Percentiles rank a stretch among this genome's conserved stretches.
phyloP scores from a whole-genome alignment of 179 eudicot species.

The Vitellaria paradoxa region DNA sequence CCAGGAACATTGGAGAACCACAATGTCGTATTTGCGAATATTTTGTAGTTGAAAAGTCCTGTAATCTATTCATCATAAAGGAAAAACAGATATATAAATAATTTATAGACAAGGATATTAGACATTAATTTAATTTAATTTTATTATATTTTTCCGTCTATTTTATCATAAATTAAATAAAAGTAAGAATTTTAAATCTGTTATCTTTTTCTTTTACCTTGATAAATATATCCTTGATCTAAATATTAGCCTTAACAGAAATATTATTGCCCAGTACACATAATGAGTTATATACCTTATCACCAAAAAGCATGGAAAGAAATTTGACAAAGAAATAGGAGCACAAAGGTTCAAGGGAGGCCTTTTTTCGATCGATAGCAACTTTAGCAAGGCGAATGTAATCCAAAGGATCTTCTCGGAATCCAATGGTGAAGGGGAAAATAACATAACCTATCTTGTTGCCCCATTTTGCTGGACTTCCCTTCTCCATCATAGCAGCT shows the following conservation, averaged over 20 bases:
- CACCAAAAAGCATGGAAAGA: constrained; percentile 35
- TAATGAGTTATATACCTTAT: constrained; percentile 19
- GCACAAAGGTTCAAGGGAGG: constrained; percentile 51
- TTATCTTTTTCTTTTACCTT: too few species aligned
- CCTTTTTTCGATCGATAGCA: constrained; percentile 51
- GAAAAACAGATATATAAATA: too few species aligned
- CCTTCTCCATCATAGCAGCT: constrained; percentile 59
- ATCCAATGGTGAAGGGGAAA: constrained; percentile 48
- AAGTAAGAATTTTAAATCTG: too few species aligned
- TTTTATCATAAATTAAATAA: too few species aligned
- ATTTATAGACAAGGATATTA: too few species aligned
- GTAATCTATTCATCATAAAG: too few species aligned
- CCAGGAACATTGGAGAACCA: constrained; percentile 51
- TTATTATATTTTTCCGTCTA: too few species aligned
- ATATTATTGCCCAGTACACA: too few species aligned
- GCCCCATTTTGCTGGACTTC: constrained; percentile 59
- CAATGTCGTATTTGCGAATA: constrained; percentile 39
- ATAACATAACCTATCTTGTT: constrained; percentile 52
- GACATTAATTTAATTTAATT: too few species aligned
- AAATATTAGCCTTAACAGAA: too few species aligned
- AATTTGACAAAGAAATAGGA: constrained; percentile 32
- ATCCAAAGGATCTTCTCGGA: constrained; percentile 60
- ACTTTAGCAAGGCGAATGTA: constrained; percentile 59
- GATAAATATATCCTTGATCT: too few species aligned
- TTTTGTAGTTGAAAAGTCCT: constrained; percentile 18